Percentiles rank a stretch among this genome's conserved stretches.
These are phyloP conservation scores for Acorus gramineus DNA, from an alignment of 106 monocot genomes.

Conservation along the genomic window DNA sequence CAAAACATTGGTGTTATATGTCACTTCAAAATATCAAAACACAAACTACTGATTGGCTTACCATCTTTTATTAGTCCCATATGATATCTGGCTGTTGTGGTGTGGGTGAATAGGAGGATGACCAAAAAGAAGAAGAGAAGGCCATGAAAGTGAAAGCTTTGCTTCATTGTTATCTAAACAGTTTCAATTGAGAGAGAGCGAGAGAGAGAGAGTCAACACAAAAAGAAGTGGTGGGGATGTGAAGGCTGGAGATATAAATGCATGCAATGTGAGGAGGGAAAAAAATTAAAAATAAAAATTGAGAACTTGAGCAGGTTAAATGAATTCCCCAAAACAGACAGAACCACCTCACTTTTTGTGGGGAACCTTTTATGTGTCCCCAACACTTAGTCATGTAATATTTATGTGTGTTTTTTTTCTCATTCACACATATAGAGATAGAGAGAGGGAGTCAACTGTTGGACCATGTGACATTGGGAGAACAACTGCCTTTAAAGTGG, in stretches of 20 bases:
- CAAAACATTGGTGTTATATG: neutral
- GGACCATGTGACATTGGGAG: too few species aligned
- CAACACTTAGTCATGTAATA: too few species aligned
- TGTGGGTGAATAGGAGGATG: neutral
- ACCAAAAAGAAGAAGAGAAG: neutral
- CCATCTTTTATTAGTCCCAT: neutral
- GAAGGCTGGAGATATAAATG: constrained; percentile 2
- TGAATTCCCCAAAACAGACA: too few species aligned
- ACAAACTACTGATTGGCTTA: neutral
- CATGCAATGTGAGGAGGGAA: neutral
- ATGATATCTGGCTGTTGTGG: neutral
- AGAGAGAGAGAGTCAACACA: neutral
- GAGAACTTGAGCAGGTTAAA: too few species aligned
- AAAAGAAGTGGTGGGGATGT: neutral
- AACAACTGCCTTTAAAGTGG: too few species aligned
- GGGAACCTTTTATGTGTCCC: too few species aligned
- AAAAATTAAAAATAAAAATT: too few species aligned
- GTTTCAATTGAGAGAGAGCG: neutral
- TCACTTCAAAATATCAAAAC: neutral
- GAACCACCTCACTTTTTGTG: too few species aligned
- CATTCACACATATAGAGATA: too few species aligned
- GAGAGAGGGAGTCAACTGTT: too few species aligned
- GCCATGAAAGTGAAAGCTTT: constrained; percentile 1
- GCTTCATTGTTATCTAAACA: neutral
- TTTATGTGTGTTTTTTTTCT: too few species aligned